Base-by-base conservation (phyloP, 192 early-diverging fungal genomes). In the Glomus cerebriforme region DNA sequence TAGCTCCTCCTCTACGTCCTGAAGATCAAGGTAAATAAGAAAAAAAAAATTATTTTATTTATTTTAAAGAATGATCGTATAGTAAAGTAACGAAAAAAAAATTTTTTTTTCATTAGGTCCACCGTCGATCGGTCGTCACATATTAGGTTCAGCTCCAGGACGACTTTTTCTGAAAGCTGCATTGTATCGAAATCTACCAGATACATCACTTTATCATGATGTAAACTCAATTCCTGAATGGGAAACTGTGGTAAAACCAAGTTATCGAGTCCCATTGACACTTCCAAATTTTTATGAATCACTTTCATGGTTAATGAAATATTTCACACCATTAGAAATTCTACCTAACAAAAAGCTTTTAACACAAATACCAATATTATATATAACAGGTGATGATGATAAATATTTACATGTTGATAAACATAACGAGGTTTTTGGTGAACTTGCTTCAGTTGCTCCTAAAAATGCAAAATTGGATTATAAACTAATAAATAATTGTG, bases 201-300 rank as follows among this genome's bases (percentile, higher is more conserved):
- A 45, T 9, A 39, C 59, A 27, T 3, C 37, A 31, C 34, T 75
- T 26, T 75, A 75, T 63, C 59, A 75, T 34, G 35, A 75, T 13
- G n/a, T 24, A 3, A 34, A 64, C n/a, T 63, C 74, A 17, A 43
- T 75, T 62, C 59, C 59, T 13, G 59, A 75, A 0, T 75, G 60
- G 60, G 74, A 75, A 63, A 63, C 74, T 10, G 74, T 64, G 12
- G 74, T 75, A 17, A 60, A 63, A 27, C 74, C 74, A 27, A 35
- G 12, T 75, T 64, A 63, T 59, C 59, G 74, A 3, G 60, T 75
- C 15, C 74, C 74, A 4, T 22, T 75, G 19, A 75, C 74, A 15
- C 37, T 75, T 4, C 74, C 74, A 27, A 75, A 75, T 39, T 75
- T 75, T 34, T 75, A 75, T 35, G 74, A 75, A 45, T 37, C 59